phyloP scores from a whole-genome alignment of 768 basidiomycete species.

The Boletus edulis region DNA sequence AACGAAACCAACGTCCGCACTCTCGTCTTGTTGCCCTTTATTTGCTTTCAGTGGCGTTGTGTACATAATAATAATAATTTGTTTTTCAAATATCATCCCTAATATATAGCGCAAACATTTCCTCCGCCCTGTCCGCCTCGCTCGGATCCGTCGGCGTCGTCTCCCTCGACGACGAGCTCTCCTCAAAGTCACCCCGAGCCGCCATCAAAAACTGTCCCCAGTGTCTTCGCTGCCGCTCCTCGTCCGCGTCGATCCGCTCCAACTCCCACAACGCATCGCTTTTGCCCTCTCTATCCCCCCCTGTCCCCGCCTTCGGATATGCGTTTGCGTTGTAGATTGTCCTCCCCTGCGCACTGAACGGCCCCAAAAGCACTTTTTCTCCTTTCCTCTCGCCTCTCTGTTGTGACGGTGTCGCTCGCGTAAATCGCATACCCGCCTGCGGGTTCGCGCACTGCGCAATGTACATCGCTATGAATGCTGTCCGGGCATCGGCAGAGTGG shows the following conservation, averaged over 20 bases:
- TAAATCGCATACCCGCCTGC: constrained; percentile 13
- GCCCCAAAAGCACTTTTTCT: not conserved
- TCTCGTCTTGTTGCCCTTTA: constrained; percentile 25
- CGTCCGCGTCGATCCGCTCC: constrained; percentile 23
- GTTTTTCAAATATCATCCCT: not conserved
- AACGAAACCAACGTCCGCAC: constrained; percentile 22
- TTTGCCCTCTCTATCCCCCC: not conserved
- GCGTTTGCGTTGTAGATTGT: constrained; percentile 28
- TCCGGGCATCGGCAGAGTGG: constrained; percentile 35
- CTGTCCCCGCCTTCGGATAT: not conserved
- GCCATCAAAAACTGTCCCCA: constrained; percentile 6
- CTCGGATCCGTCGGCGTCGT: not conserved
- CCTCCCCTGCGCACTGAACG: constrained; percentile 20
- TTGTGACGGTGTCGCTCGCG: not conserved
- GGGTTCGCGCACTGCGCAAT: constrained; percentile 20
- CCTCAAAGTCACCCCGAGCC: not conserved
- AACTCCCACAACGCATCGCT: constrained; percentile 5
- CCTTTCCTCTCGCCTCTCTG: no score
- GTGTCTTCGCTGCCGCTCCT: constrained; percentile 4
- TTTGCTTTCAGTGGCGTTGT: constrained; percentile 34
- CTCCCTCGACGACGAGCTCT: not conserved
- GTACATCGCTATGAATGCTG: constrained; percentile 31
- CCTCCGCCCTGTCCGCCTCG: constrained; percentile 9
- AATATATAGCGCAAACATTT: constrained; percentile 44
- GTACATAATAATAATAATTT: not conserved